Evolutionary conservation across 1,284 basidiomycete species (phyloP).

Genomic region (Sanguinoderma infundibulare): DNA sequence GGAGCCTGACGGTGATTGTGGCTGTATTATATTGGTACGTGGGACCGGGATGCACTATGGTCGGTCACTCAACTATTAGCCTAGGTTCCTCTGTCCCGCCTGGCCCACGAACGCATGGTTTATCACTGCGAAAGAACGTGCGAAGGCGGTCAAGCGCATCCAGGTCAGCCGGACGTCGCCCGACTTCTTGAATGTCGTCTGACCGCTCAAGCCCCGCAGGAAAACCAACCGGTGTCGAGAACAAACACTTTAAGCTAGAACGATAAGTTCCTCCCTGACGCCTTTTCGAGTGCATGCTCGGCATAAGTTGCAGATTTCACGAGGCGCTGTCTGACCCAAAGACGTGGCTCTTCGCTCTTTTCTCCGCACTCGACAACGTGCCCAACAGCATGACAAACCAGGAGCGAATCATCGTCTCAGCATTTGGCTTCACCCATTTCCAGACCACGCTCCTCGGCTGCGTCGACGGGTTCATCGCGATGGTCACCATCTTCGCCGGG

Average conservation of each 20-base stretch:
- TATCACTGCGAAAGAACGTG: constrained; percentile 64
- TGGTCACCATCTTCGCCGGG: constrained; percentile 65
- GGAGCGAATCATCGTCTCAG: constrained; percentile 65
- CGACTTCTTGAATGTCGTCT: not conserved
- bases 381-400: constrained; percentile 78
- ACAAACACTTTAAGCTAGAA: constrained; percentile 43
- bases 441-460: constrained; percentile 75
- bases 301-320: constrained; percentile 59
- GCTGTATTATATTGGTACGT: constrained; percentile 59
- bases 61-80: not conserved
- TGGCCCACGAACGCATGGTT: constrained; percentile 76
- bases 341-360: constrained; percentile 72
- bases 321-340: constrained; percentile 73
- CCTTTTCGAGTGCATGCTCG: no score
- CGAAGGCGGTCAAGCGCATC: constrained; percentile 67
- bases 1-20: constrained; percentile 58
- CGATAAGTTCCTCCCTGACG: constrained; percentile 50
- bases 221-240: constrained; percentile 45
- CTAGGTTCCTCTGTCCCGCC: constrained; percentile 71
- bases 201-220: constrained; percentile 10
- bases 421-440: constrained; percentile 66
- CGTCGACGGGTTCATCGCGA: constrained; percentile 71
- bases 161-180: constrained; percentile 49
- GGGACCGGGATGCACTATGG: constrained; percentile 38
- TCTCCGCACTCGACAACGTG: constrained; percentile 64